A percentile compares a stretch with the other conserved stretches of the same genome.
These are phyloP conservation scores for Hericium erinaceus DNA, from an alignment of 768 basidiomycete species.

Conservation along the genomic window DNA sequence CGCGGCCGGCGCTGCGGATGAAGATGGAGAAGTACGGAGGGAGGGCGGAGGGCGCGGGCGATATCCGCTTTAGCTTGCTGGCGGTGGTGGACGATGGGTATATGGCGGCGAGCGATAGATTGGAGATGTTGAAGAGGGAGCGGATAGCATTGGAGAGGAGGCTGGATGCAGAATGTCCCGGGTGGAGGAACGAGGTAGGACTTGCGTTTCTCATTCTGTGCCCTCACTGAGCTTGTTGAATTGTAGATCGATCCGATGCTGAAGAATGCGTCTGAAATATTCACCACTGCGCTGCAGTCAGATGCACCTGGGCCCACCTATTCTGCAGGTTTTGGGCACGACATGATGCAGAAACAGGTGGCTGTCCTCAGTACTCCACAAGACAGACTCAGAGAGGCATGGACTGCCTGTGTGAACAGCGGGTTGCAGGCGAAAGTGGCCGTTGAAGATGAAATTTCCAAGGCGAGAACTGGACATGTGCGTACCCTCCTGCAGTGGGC, in stretches of 20 bases:
- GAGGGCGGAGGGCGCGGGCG: slow-evolving; percentile 25
- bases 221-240: not conserved
- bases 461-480: slow-evolving; percentile 36
- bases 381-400: slow-evolving; percentile 28
- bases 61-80: slow-evolving; percentile 53
- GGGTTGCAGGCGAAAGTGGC: slow-evolving; percentile 29
- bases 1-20: slow-evolving; percentile 47
- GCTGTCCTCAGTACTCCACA: slow-evolving; percentile 35
- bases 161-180: slow-evolving; percentile 25
- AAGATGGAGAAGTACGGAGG: slow-evolving; percentile 55
- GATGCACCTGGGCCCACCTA: slow-evolving; percentile 24
- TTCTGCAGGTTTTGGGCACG: slow-evolving; percentile 35
- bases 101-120: slow-evolving; percentile 37
- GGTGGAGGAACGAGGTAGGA: slow-evolving; percentile 28
- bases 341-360: slow-evolving; percentile 33
- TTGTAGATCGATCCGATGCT: slow-evolving; percentile 33
- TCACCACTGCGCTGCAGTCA: slow-evolving; percentile 23
- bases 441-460: slow-evolving; percentile 42
- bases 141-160: slow-evolving; percentile 34
- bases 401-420: slow-evolving; percentile 37
- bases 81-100: slow-evolving; percentile 49
- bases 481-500: slow-evolving; percentile 14
- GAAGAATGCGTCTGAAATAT: slow-evolving; percentile 22
- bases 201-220: not conserved
- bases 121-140: slow-evolving; percentile 46